Evolutionary conservation across 192 early-diverging fungal species (phyloP).

Genomic region (Umbelopsis sp.): DNA sequence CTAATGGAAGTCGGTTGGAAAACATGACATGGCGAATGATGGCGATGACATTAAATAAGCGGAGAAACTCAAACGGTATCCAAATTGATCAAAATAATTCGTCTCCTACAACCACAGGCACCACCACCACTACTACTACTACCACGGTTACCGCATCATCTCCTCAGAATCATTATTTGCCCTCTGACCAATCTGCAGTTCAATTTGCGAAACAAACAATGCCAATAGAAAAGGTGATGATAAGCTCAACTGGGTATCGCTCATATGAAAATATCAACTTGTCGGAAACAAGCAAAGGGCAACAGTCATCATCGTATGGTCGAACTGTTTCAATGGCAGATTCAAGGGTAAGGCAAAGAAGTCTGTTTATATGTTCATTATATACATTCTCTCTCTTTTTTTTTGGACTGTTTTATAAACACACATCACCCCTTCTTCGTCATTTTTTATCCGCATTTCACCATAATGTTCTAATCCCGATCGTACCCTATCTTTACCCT

Average conservation of each 20-base stretch:
- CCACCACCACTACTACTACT: neutral
- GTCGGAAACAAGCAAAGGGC: neutral
- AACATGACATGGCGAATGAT: slow-evolving; percentile 84
- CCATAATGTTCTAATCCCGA: slow-evolving; percentile 20
- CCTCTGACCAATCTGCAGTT: neutral
- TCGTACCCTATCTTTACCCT: slow-evolving; percentile 15
- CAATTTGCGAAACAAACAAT: slow-evolving; percentile 6
- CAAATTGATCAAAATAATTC: neutral
- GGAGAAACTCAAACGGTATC: slow-evolving; percentile 13
- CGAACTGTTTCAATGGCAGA: neutral
- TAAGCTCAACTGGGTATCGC: neutral
- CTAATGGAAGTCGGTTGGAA: slow-evolving; percentile 73
- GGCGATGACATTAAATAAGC: slow-evolving; percentile 58
- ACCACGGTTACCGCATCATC: neutral
- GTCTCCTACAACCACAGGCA: neutral
- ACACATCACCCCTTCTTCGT: slow-evolving; percentile 11
- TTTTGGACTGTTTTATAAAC: neutral
- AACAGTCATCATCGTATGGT: neutral
- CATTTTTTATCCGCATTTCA: slow-evolving; percentile 18
- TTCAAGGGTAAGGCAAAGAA: neutral
- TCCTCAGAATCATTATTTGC: slow-evolving; percentile 4
- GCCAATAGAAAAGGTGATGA: slow-evolving; percentile 4
- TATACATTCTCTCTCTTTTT: neutral
- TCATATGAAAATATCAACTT: slow-evolving; percentile 1
- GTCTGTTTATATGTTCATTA: neutral